These are phyloP conservation scores for Phytophthora cryptogea DNA, from an alignment of 352 stramenopile genomes.

Conservation along the genomic window DNA sequence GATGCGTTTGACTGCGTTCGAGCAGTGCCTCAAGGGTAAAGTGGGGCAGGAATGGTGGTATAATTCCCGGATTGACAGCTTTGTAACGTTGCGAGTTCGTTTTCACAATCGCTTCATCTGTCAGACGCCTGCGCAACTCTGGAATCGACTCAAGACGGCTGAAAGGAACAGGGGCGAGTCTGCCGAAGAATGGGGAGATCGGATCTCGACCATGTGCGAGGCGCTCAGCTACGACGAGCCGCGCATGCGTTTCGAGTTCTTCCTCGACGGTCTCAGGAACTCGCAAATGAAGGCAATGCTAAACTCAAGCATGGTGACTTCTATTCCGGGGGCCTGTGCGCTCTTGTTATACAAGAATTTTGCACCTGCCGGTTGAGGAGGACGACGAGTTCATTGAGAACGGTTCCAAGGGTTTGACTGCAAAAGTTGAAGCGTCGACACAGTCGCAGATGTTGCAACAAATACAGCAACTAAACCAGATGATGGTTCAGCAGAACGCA, in stretches of 20 bases:
- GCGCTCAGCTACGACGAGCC: constrained; percentile 3
- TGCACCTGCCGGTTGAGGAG: constrained; percentile 3
- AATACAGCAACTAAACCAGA: constrained; percentile 2
- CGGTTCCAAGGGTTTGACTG: no score
- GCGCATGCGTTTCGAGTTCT: constrained; percentile 12
- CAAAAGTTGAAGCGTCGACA: background rate
- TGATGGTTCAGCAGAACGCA: background rate
- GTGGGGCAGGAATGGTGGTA: constrained; percentile 1
- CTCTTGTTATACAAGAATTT: constrained; percentile 3
- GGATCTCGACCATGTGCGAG: background rate
- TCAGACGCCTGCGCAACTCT: constrained; percentile 1
- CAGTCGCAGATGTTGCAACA: background rate
- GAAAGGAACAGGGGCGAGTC: background rate
- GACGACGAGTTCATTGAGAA: background rate
- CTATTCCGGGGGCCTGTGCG: background rate
- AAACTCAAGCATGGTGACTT: background rate
- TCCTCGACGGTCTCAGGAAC: background rate
- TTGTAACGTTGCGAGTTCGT: background rate
- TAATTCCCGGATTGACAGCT: no score
- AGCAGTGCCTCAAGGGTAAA: constrained; percentile 8
- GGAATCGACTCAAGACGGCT: background rate
- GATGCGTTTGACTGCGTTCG: background rate
- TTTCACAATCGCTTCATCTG: constrained; percentile 9
- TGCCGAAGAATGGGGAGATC: constrained; percentile 8
- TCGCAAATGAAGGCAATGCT: background rate